Base-by-base conservation (phyloP, 106 monocot species). In the Dendrobium catenatum region DNA sequence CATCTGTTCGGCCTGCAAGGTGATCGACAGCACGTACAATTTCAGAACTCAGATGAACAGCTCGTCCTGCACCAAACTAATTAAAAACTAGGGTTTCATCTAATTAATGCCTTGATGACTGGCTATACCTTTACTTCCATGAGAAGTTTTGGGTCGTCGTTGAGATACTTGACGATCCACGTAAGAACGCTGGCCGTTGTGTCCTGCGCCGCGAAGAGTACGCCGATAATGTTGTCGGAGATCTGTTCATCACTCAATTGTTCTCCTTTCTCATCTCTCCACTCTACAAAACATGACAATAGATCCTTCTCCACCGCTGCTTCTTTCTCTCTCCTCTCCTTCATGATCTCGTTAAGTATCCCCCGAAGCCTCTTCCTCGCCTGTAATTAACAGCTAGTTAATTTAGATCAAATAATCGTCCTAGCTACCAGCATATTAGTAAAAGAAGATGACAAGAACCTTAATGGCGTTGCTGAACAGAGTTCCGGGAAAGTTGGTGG, bases 131-230 rank as follows among this genome's bases (percentile, higher is more conserved):
- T 93, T 2, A 96, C 87, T 27, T 86, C 84, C 78, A 91, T 82
- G 58, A 93, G 87, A 82, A 96, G 80, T 76, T 90, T 85, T 0
- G 85, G 87, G 58, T 91, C 44, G 61, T 93, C 96, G 37, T 91
- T 79, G 20, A 96, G 88, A 84, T 85, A 96, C 88, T 96, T 96
- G 42, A 96, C 24, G 73, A 96, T 87, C 96, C 96, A 96, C 0
- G 96, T 93, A 47, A 96, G 88, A 17, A 80, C 87, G 68, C 96
- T 96, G 8, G 93, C 93, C 0, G 96, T 93, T 3, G 96, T 96
- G 81, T 96, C 96, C 76, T 96, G 93, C 46, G 96, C 96, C 0
- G 96, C 96, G 55, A 93, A 96, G 5, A 96, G 84, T 1, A 93
- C 87, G 13, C 96, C 96, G 55, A 91, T 91, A 78, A 96, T 80